These are phyloP conservation scores for Dacryopinax spathularia DNA, from an alignment of 768 basidiomycete genomes.

Conservation along the genomic window DNA sequence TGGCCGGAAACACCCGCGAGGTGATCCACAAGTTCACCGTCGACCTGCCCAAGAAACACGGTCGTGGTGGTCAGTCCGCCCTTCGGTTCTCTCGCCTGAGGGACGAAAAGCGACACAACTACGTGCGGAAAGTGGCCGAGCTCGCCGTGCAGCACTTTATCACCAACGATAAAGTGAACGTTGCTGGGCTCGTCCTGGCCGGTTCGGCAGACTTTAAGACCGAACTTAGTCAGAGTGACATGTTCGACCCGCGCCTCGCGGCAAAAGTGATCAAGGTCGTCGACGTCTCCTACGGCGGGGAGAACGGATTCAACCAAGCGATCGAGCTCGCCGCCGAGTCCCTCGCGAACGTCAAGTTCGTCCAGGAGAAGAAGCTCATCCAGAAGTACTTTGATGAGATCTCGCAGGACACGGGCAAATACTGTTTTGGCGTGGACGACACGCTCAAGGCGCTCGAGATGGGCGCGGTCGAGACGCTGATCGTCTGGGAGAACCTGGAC, in stretches of 20 bases:
- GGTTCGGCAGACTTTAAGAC: constrained; percentile 99
- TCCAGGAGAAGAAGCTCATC: constrained; percentile 95
- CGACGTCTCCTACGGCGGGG: constrained; percentile 95
- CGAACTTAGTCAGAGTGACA: constrained; percentile 86
- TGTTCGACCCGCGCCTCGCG: constrained; percentile 79
- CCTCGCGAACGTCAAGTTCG: constrained; percentile 96
- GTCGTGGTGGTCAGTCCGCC: constrained; percentile 98
- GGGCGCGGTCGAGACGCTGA: constrained; percentile 89
- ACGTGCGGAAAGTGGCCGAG: constrained; percentile 97
- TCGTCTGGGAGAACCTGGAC: constrained; percentile 98
- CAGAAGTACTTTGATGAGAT: constrained; percentile 99
- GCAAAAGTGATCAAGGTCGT: constrained; percentile 96
- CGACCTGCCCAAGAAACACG: constrained; percentile 98
- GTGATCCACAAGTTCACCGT: constrained; percentile 97
- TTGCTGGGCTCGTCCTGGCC: constrained; percentile 86
- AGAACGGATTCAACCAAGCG: constrained; percentile 99
- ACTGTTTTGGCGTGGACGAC: constrained; percentile 95
- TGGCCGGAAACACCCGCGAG: constrained; percentile 94
- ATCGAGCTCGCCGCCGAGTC: constrained; percentile 95
- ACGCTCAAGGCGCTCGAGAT: constrained; percentile 93
- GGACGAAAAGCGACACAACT: constrained; percentile 99
- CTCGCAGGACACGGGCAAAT: constrained; percentile 88
- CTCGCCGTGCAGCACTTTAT: constrained; percentile 95
- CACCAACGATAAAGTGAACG: constrained; percentile 95
- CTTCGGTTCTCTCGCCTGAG: constrained; percentile 98